phyloP scores from a whole-genome alignment of 768 basidiomycete species.

The Leccinum fibrillosum region DNA sequence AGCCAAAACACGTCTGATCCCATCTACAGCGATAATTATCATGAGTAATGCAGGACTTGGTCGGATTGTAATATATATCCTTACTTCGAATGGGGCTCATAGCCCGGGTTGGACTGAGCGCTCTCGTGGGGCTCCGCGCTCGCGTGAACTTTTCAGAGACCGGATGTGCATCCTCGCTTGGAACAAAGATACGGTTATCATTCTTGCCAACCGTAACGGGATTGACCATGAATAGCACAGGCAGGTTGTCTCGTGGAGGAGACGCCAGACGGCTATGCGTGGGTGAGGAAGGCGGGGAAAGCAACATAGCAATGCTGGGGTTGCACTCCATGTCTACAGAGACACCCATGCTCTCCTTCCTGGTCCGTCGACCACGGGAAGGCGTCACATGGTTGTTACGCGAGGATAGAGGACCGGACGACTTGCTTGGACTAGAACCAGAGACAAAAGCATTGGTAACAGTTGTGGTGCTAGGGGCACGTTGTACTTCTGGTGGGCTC shows the following conservation, averaged over 20 bases:
- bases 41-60: constrained; percentile 2
- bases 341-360: constrained; percentile 9
- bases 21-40: constrained; percentile 14
- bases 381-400: constrained; percentile 1
- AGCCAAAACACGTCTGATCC: constrained; percentile 28
- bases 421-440: neutral
- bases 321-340: constrained; percentile 2
- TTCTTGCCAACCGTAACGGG: neutral
- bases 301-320: constrained; percentile 20
- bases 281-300: constrained; percentile 25
- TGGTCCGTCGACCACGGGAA: constrained; percentile 18
- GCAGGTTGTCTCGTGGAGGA: constrained; percentile 3
- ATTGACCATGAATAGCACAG: neutral
- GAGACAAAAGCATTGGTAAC: constrained; percentile 9
- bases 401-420: neutral
- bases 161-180: neutral
- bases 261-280: constrained; percentile 1
- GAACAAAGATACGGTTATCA: neutral
- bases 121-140: constrained; percentile 18
- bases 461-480: constrained; percentile 10
- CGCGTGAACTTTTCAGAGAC: constrained; percentile 1
- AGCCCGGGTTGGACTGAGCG: constrained; percentile 34
- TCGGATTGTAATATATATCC: neutral
- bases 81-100: constrained; percentile 23
- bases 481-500: neutral